Percentiles rank a stretch among this genome's conserved stretches.
phyloP scores from a whole-genome alignment of 1,139 yeast genomes.

The Trichomonascaceae sp. region DNA sequence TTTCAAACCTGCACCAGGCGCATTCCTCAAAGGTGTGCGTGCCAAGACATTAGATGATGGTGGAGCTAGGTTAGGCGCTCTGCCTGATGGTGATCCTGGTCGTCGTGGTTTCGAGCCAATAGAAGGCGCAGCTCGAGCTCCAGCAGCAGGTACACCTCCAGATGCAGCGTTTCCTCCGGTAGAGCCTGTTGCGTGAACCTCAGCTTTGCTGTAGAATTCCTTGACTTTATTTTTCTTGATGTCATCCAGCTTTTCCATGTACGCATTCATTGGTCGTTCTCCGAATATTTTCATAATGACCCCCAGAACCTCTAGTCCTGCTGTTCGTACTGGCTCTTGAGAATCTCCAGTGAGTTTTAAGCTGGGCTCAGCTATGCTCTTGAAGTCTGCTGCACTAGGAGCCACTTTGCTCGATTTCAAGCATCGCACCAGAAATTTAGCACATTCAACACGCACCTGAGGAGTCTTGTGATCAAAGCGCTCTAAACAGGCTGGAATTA shows the following conservation, averaged over 20 bases:
- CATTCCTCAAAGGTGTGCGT: slow-evolving; percentile 7
- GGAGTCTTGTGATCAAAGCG: slow-evolving; percentile 77
- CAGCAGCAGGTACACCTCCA: slow-evolving; percentile 13
- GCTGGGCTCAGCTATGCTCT: slow-evolving; percentile 48
- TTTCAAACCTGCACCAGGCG: slow-evolving; percentile 6
- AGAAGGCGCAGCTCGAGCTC: slow-evolving; percentile 1
- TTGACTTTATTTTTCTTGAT: slow-evolving; percentile 58
- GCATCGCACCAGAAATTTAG: slow-evolving; percentile 60
- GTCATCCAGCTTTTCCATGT: slow-evolving; percentile 67
- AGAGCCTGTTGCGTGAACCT: slow-evolving; percentile 42
- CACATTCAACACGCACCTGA: slow-evolving; percentile 66
- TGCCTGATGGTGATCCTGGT: background rate
- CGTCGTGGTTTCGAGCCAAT: background rate
- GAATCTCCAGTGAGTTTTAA: slow-evolving; percentile 69
- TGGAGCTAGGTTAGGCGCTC: slow-evolving; percentile 2
- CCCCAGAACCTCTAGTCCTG: slow-evolving; percentile 76
- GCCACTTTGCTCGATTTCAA: slow-evolving; percentile 45
- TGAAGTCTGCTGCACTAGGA: slow-evolving; percentile 52
- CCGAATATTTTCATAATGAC: slow-evolving; percentile 78
- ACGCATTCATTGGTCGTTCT: slow-evolving; percentile 55
- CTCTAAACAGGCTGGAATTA: slow-evolving; percentile 55
- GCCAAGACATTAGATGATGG: slow-evolving; percentile 7
- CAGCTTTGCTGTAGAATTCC: slow-evolving; percentile 52
- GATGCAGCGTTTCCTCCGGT: slow-evolving; percentile 21
- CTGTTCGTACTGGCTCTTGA: slow-evolving; percentile 76